Evolutionary conservation across 2,329 filamentous ascomycete genomes (phyloP).

Genomic region (Talaromyces sp.): DNA sequence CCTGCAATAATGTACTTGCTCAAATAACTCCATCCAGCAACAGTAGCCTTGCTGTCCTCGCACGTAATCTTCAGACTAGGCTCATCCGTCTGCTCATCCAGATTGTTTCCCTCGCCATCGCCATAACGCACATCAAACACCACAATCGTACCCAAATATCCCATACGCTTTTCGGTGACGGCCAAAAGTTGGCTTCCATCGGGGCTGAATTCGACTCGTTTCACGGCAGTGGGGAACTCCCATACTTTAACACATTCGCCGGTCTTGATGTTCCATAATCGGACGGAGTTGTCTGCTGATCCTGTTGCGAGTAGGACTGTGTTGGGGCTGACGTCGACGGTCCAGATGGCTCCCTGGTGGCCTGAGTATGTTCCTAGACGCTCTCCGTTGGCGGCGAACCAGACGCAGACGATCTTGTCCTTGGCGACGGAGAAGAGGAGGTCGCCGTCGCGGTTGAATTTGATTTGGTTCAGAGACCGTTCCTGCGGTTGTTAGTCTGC

Average conservation of each 20-base stretch:
- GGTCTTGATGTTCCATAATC: constrained; percentile 92
- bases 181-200: constrained; percentile 87
- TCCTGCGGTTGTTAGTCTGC: constrained; percentile 51
- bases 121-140: constrained; percentile 87
- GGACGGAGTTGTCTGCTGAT: constrained; percentile 96
- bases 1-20: constrained; percentile 95
- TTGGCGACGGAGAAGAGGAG: constrained; percentile 94
- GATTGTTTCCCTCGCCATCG: constrained; percentile 50
- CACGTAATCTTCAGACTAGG: constrained; percentile 83
- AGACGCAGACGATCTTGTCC: constrained; percentile 94
- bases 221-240: constrained; percentile 96
- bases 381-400: constrained; percentile 98
- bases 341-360: constrained; percentile 98
- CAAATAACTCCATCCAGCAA: constrained; percentile 93
- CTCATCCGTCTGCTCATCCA: constrained; percentile 78
- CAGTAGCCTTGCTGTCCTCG: constrained; percentile 93
- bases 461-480: constrained; percentile 92
- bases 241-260: constrained; percentile 93
- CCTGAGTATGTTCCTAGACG: constrained; percentile 94
- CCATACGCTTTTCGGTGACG: constrained; percentile 98
- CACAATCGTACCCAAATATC: constrained; percentile 88
- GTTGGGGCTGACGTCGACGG: constrained; percentile 91
- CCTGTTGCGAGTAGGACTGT: constrained; percentile 89
- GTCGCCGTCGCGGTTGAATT: constrained; percentile 94
- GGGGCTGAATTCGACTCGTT: constrained; percentile 95